Evolutionary conservation across 2,329 filamentous ascomycete species (phyloP), one percentile per base, ranked within the genome.

Genomic region (Botrytis byssoidea): DNA sequence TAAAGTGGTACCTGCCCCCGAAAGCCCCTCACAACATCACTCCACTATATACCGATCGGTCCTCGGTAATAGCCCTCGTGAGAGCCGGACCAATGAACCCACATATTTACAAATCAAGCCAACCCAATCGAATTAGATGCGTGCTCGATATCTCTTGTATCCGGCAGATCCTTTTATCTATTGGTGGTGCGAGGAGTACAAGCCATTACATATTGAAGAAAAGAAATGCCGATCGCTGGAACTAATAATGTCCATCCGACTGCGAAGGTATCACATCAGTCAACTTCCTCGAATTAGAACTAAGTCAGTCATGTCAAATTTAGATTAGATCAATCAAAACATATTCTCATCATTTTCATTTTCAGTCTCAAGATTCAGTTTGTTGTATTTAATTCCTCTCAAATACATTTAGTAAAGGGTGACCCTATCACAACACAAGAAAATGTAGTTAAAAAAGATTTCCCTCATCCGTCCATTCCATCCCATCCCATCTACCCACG

Each of bases 351-450:
- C 63, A 42, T 55, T 16, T 29, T 48, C 29, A 40, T 40, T n/a
- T 35, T 68, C n/a, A 25, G 22, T 18, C 46, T 68, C 48, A 57
- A 29, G 16, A 12, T 20, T 69, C 37, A 32, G 35, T 69, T 68
- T 22, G 42, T 57, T 57, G 48, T 69, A 69, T 69, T 69, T 42
- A 57, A 42, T 69, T 42, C 37, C n/a, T 42, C 48, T 42, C 66
- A 65, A 69, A 69, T 69, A 69, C 66, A 42, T 29, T 66, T 59
- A 44, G 40, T 32, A 69, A 57, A 40, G 57, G 48, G 55, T 57
- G 16, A 29, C 48, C 18, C 66, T 37, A 32, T 20, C 66, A 69
- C 51, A 57, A 69, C 66, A 69, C 10, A 57, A 57, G 48, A 69
- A 71, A 66, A 71, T 35, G 37, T 40, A 32, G 29, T 57, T 57